phyloP scores from a whole-genome alignment of 2,329 filamentous ascomycete genomes.

The Colletotrichum tabaci region DNA sequence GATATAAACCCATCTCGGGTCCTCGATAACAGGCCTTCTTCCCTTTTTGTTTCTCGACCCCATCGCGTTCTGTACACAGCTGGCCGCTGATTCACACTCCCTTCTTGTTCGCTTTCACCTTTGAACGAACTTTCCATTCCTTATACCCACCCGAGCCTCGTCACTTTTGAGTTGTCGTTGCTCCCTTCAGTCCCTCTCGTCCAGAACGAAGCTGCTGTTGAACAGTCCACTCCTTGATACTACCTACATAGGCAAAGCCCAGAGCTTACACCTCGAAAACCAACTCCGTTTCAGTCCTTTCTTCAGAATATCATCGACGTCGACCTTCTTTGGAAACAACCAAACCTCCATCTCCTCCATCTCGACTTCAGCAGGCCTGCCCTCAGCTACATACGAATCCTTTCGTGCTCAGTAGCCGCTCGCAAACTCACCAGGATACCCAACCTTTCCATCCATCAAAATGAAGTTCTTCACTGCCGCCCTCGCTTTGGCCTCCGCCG shows the following conservation, averaged over 20 bases:
- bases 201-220: constrained; percentile 36
- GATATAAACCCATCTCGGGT: constrained; percentile 39
- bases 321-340: constrained; percentile 1
- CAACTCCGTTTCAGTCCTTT: constrained; percentile 36
- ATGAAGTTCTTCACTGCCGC: constrained; percentile 54
- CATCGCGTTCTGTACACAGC: constrained; percentile 41
- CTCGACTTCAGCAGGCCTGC: constrained; percentile 41
- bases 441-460: constrained; percentile 46
- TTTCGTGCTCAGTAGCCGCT: constrained; percentile 10
- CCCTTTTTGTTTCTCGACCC: constrained; percentile 22
- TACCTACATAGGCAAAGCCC: constrained; percentile 11
- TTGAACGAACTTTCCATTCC: constrained; percentile 41
- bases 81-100: constrained; percentile 40
- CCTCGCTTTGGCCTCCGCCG: constrained; percentile 55
- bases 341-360: background rate
- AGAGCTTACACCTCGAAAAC: constrained; percentile 33
- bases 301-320: background rate
- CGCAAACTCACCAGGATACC: constrained; percentile 23
- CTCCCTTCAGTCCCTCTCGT: constrained; percentile 29
- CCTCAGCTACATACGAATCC: constrained; percentile 14
- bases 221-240: constrained; percentile 40
- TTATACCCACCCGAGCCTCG: constrained; percentile 25
- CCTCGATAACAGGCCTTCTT: constrained; percentile 33
- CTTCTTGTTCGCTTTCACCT: constrained; percentile 36
- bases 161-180: constrained; percentile 11